Evolutionary conservation across 1,284 basidiomycete species (phyloP), one percentile per base, ranked within the genome.

Genomic region (Chiua sp.): DNA sequence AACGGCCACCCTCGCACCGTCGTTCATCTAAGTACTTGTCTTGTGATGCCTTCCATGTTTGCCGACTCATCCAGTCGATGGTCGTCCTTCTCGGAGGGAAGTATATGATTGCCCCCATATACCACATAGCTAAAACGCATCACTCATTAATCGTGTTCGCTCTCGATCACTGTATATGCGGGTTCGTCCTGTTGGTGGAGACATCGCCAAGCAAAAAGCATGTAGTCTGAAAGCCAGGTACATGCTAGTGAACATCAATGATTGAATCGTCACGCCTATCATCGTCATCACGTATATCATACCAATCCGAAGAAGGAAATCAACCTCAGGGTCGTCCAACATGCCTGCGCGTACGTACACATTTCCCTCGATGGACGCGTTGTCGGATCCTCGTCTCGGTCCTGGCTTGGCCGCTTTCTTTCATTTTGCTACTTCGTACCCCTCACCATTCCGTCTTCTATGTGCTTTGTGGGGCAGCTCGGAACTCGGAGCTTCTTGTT

Each of bases 81-180:
- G 79, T 79, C 35, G 68, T 89, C 30, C 79, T 91, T 10, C 87
- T 90, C 5, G 90, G 90, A 2, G 88, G 90, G 26, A 87, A 88
- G 63, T 88, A 87, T 62, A 78, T 91, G 59, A 75, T 90, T 33
- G 86, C 85, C 0, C 87, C 87, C 7, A 81, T 85, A 11, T 79
- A 77, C 60, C 83, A 87, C 65, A 63, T 64, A 2, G 67, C 65
- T 6, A 75, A 75, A 44, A 75, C 74, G 39, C 76, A 78, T 39
- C 87, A 83, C 69, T 81, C 78, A 30, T 65, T 92, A 22, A 71
- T 81, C 18, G 71, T 91, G 2, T 88, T 82, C 63, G 78, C 78
- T 26, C 72, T 91, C 61, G 88, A 91, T 66, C 81, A 86, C 58
- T 79, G 80, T 47, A 74, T 71, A 35, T 66, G 75, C 53, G 81